Conservation (phyloP, 2,329 filamentous ascomycete species). For the Trichophaea hybrida region DNA sequence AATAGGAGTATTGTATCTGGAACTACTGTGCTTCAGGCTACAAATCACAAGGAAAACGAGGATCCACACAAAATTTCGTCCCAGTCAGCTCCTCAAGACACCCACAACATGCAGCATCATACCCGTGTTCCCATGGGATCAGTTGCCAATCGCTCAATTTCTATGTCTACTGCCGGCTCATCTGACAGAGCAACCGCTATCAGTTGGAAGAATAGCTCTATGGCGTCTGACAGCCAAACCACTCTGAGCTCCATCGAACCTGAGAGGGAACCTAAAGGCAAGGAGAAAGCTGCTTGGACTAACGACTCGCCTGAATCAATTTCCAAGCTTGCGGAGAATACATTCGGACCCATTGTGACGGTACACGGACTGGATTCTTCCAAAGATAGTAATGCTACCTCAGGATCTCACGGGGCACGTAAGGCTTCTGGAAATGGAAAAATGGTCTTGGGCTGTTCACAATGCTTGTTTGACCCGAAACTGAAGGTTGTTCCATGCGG, state of each 20-base stretch:
- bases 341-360: neutral
- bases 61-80: neutral
- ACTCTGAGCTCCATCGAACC: neutral
- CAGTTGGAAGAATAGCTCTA: neutral
- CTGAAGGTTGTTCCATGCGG: constrained; percentile 21
- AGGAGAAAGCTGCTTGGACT: neutral
- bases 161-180: neutral
- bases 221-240: neutral
- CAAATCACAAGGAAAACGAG: constrained; percentile 1
- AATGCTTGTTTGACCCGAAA: constrained; percentile 22
- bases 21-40: neutral
- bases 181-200: neutral
- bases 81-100: neutral
- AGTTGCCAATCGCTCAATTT: neutral
- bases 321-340: neutral
- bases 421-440: constrained; percentile 4
- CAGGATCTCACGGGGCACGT: neutral
- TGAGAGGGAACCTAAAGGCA: constrained; percentile 1
- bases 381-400: neutral
- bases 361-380: neutral
- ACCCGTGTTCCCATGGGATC: neutral
- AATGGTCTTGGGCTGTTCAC: constrained; percentile 18
- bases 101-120: neutral
- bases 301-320: neutral
- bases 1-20: neutral